Conservation (phyloP, 2,329 filamentous ascomycete genomes). For the Akanthomyces lecanii region DNA sequence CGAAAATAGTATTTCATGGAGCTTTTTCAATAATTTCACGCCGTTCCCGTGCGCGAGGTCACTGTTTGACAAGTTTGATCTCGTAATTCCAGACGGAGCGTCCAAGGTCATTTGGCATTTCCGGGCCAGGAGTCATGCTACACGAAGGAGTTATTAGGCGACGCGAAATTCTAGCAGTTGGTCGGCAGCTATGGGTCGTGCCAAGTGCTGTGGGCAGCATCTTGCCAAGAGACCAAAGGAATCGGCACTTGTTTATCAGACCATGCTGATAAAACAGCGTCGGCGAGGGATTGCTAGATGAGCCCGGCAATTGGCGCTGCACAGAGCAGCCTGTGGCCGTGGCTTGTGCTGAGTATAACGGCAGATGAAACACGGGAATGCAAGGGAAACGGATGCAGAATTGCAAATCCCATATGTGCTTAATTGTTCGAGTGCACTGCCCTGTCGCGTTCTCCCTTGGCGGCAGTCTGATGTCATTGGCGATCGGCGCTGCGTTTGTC, state of each 20-base stretch:
- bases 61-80: no score
- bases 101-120: no score
- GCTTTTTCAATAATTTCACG: no score
- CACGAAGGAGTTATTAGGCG: no score
- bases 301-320: background rate
- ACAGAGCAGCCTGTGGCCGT: background rate
- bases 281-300: background rate
- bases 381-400: background rate
- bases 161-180: no score
- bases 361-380: background rate
- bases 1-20: no score
- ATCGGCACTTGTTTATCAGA: background rate
- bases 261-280: background rate
- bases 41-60: no score
- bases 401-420: background rate
- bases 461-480: background rate
- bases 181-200: background rate
- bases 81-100: no score
- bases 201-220: background rate
- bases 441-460: background rate
- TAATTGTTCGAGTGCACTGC: background rate
- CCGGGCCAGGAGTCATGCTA: no score
- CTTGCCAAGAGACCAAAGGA: background rate
- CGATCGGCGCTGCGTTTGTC: background rate
- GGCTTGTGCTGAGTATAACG: background rate